phyloP scores from a whole-genome alignment of 257 asterid genomes.

The Gynochthodes officinalis region DNA sequence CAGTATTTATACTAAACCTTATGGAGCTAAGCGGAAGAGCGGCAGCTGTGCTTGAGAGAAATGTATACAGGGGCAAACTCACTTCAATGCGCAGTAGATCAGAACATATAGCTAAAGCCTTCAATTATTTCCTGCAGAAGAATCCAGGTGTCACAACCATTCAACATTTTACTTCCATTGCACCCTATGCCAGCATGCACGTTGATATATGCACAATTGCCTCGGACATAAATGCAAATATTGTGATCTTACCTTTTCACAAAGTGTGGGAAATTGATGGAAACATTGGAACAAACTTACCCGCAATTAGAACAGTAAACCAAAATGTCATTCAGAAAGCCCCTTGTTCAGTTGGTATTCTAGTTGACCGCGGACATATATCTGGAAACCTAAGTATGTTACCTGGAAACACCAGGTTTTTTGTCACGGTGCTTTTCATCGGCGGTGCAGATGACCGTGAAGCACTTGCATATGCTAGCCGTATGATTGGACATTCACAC shows the following conservation, averaged over 20 bases:
- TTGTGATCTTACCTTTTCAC: constrained; percentile 55
- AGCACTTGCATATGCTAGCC: constrained; percentile 41
- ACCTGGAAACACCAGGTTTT: constrained; percentile 18
- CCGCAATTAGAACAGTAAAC: constrained; percentile 43
- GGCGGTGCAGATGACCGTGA: constrained; percentile 67
- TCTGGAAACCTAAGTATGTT: constrained; percentile 25
- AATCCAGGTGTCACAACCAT: constrained; percentile 19
- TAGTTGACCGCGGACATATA: constrained; percentile 51
- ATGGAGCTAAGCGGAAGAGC: constrained; percentile 59
- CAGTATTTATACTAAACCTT: constrained; percentile 38
- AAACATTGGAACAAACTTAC: constrained; percentile 24
- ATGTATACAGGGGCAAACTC: constrained; percentile 18
- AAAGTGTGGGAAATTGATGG: constrained; percentile 52
- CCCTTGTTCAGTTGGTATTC: constrained; percentile 60
- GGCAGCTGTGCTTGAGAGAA: constrained; percentile 45
- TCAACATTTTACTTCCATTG: constrained; percentile 53
- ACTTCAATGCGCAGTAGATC: constrained; percentile 35
- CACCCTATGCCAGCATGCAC: constrained; percentile 67
- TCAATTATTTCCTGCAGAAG: constrained; percentile 30
- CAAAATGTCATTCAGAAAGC: constrained; percentile 47
- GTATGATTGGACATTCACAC: constrained; percentile 39
- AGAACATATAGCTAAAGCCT: constrained; percentile 41
- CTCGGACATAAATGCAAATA: constrained; percentile 35
- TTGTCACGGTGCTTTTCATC: constrained; percentile 36
- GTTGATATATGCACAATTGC: constrained; percentile 58